Evolutionary conservation across 176 grass and related monocot genomes (phyloP).

Genomic region (Zoysia pacifica): DNA sequence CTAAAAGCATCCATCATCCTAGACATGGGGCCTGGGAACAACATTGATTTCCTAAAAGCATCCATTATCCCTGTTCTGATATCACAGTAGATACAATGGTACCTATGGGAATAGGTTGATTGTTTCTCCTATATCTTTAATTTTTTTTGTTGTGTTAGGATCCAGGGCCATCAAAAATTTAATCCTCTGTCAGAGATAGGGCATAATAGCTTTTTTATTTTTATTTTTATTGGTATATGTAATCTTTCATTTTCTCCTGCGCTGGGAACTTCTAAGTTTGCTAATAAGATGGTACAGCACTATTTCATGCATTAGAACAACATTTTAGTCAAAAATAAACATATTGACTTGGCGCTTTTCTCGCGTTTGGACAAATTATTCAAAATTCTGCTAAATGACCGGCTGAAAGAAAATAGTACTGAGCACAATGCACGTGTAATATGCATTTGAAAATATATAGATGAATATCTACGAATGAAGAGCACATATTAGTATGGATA

Average conservation of each 20-base stretch:
- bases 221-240: background rate
- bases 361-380: background rate
- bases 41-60: background rate
- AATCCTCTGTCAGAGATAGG: background rate
- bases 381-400: background rate
- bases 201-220: background rate
- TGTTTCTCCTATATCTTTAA: background rate
- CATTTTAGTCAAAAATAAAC: background rate
- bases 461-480: background rate
- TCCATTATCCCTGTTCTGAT: background rate
- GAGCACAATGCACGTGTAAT: background rate
- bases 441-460: background rate
- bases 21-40: background rate
- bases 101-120: conserved; percentile 9
- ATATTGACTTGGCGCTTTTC: too few species aligned
- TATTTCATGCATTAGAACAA: background rate
- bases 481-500: background rate
- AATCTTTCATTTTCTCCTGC: background rate
- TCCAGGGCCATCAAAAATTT: background rate
- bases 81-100: background rate
- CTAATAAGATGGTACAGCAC: background rate
- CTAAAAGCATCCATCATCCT: background rate
- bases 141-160: background rate
- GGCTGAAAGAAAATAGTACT: background rate
- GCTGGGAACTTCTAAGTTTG: background rate